These are phyloP conservation scores for Geosiphon pyriformis DNA, from an alignment of 192 early-diverging fungal genomes.

Conservation along the genomic window DNA sequence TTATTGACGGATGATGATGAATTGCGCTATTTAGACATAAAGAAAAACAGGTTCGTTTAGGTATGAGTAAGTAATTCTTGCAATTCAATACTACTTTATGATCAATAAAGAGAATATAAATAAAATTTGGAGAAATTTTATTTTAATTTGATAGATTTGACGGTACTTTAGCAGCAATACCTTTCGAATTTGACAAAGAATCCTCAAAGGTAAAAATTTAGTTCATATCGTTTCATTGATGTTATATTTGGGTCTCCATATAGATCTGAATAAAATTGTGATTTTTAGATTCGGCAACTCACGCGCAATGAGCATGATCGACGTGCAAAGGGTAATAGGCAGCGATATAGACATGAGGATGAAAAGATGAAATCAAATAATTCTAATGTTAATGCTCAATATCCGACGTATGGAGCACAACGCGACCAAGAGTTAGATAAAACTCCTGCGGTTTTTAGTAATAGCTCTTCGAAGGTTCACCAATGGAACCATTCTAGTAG, in stretches of 20 bases:
- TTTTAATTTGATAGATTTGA: constrained; percentile 63
- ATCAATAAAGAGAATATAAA: too few relatives aligned
- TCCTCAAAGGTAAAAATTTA: constrained; percentile 25
- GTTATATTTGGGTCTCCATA: too few relatives aligned
- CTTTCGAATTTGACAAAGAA: constrained; percentile 31
- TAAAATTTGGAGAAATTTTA: too few relatives aligned
- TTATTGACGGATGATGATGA: constrained; percentile 28
- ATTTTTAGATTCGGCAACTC: not conserved
- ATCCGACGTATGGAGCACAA: too few relatives aligned
- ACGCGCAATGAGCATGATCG: not conserved
- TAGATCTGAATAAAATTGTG: too few relatives aligned
- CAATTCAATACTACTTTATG: too few relatives aligned
- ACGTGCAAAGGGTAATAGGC: not conserved
- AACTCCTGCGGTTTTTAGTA: too few relatives aligned
- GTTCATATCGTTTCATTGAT: too few relatives aligned
- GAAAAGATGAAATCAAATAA: not conserved
- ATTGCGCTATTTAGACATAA: constrained; percentile 51
- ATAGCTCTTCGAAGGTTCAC: too few relatives aligned
- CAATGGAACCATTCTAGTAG: too few relatives aligned
- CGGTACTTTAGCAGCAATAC: constrained; percentile 57
- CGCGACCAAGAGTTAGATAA: too few relatives aligned
- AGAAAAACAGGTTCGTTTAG: constrained; percentile 51
- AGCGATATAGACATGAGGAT: not conserved
- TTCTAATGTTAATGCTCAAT: not conserved
- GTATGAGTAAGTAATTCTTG: not conserved